Evolutionary conservation across 805 yeast species (phyloP).

Genomic region (Lachancea lanzarotensis): DNA sequence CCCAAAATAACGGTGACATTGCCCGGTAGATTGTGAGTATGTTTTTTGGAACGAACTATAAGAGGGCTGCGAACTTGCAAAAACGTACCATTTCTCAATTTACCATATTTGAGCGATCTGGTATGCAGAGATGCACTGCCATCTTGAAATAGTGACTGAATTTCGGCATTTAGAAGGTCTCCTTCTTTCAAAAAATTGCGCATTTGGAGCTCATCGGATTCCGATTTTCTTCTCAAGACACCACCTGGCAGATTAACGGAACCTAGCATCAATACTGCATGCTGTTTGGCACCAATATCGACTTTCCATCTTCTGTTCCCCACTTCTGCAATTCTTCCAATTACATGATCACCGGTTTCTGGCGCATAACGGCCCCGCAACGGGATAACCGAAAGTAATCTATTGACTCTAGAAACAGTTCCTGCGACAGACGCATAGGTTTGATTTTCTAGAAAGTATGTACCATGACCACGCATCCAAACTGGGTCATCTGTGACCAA

Average conservation of each 20-base stretch:
- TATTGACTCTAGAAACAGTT: conserved; percentile 75
- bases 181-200: conserved; percentile 91
- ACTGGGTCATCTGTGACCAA: conserved; percentile 89
- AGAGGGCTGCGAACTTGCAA: conserved; percentile 75
- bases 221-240: conserved; percentile 85
- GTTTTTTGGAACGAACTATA: conserved; percentile 79
- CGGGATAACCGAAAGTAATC: conserved; percentile 78
- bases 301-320: conserved; percentile 95
- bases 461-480: conserved; percentile 99
- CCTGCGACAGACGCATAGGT: conserved; percentile 95
- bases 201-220: conserved; percentile 95
- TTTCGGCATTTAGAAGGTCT: conserved; percentile 91
- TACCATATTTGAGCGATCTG: conserved; percentile 91
- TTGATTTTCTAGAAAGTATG: conserved; percentile 65
- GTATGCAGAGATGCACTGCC: conserved; percentile 94
- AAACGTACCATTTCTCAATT: conserved; percentile 84
- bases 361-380: conserved; percentile 84
- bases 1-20: conserved; percentile 86
- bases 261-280: conserved; percentile 88
- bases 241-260: conserved; percentile 98
- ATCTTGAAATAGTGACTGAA: conserved; percentile 79
- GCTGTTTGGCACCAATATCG: conserved; percentile 91
- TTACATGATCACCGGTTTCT: conserved; percentile 92
- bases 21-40: conserved; percentile 88
- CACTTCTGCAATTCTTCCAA: conserved; percentile 91